These are phyloP conservation scores for Globisporangium mamillatum DNA, from an alignment of 352 stramenopile species.

Conservation along the genomic window DNA sequence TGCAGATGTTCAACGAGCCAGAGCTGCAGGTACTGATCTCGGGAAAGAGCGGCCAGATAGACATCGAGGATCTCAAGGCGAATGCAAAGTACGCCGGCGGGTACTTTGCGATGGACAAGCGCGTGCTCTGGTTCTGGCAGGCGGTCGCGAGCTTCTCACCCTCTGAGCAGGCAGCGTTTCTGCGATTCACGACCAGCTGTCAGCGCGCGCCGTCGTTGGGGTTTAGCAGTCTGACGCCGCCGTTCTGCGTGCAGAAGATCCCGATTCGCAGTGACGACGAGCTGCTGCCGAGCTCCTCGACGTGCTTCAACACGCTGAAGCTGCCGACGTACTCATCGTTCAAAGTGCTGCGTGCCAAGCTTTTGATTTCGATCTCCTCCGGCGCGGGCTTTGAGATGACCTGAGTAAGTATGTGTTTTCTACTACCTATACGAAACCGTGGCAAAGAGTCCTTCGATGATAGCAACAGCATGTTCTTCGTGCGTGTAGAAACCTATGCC, in stretches of 20 bases:
- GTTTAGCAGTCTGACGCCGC: constrained; percentile 91
- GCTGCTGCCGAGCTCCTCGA: constrained; percentile 91
- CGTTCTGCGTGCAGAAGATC: constrained; percentile 91
- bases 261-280: constrained; percentile 69
- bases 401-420: constrained; percentile 28
- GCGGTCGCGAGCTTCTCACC: constrained; percentile 67
- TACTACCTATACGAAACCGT: too few relatives aligned
- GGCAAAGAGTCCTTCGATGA: too few relatives aligned
- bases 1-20: constrained; percentile 95
- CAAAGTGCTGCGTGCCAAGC: constrained; percentile 91
- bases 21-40: constrained; percentile 96
- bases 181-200: constrained; percentile 95
- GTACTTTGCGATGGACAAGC: constrained; percentile 89
- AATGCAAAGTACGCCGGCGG: constrained; percentile 91
- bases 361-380: constrained; percentile 93
- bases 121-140: constrained; percentile 69
- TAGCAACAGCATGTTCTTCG: too few relatives aligned
- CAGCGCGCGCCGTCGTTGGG: constrained; percentile 93
- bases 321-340: constrained; percentile 95
- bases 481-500: too few relatives aligned
- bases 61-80: constrained; percentile 79
- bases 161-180: constrained; percentile 86
- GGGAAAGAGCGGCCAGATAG: constrained; percentile 53
- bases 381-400: constrained; percentile 96
- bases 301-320: constrained; percentile 98